phyloP scores from a whole-genome alignment of 169 alveolate genomes.

The Cryptosporidium ryanae region DNA sequence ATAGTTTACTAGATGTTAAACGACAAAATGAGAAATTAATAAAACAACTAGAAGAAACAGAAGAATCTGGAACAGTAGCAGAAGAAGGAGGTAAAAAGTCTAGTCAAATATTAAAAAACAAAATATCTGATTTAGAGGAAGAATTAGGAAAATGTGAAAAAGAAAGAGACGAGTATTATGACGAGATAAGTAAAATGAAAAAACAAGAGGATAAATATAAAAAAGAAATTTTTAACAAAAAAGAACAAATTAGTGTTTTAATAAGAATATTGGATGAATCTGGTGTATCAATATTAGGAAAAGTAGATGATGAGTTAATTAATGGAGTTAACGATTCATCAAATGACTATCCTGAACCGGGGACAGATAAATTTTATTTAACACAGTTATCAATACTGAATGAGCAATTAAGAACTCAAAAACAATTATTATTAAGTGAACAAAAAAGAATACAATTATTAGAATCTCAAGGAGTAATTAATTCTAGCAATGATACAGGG shows the following conservation, averaged over 20 bases:
- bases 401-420: slow-evolving; percentile 61
- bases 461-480: slow-evolving; percentile 39
- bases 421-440: slow-evolving; percentile 47
- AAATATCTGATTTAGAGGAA: slow-evolving; percentile 48
- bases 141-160: not conserved
- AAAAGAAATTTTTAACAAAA: slow-evolving; percentile 17
- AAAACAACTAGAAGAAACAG: slow-evolving; percentile 61
- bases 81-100: slow-evolving; percentile 40
- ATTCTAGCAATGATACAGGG: not conserved
- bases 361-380: slow-evolving; percentile 47
- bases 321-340: slow-evolving; percentile 16
- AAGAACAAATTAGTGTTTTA: slow-evolving; percentile 49
- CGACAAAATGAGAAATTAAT: slow-evolving; percentile 61
- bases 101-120: slow-evolving; percentile 20
- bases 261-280: slow-evolving; percentile 25
- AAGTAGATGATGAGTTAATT: slow-evolving; percentile 8
- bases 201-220: slow-evolving; percentile 28
- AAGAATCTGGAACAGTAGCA: slow-evolving; percentile 14
- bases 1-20: slow-evolving; percentile 58
- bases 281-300: slow-evolving; percentile 46
- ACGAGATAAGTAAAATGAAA: slow-evolving; percentile 2
- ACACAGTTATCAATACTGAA: slow-evolving; percentile 49
- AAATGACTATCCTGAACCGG: slow-evolving; percentile 15
- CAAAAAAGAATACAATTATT: slow-evolving; percentile 68
- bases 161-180: slow-evolving; percentile 39